These are phyloP conservation scores for Cyclotella kingstonii DNA, from an alignment of 108 stramenopile species.

Conservation along the genomic window DNA sequence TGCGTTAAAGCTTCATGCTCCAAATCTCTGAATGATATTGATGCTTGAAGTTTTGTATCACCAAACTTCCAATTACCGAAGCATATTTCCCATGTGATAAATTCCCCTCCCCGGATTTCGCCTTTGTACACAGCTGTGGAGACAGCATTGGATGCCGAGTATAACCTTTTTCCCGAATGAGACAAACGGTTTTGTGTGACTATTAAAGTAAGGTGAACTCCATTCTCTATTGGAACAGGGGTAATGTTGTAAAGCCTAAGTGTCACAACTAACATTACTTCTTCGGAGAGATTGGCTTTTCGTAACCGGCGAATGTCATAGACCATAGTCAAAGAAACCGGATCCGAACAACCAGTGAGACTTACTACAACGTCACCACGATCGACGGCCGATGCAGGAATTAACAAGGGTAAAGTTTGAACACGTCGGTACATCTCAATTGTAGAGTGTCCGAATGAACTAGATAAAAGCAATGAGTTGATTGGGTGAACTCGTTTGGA, in stretches of 20 bases:
- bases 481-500: constrained; percentile 24
- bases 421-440: constrained; percentile 36
- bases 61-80: constrained; percentile 50
- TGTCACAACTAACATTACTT: constrained; percentile 43
- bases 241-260: constrained; percentile 45
- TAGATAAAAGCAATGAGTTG: constrained; percentile 25
- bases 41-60: constrained; percentile 39
- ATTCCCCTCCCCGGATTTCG: constrained; percentile 67
- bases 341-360: constrained; percentile 43
- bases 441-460: constrained; percentile 27
- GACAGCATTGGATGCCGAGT: constrained; percentile 30
- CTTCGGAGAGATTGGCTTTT: constrained; percentile 26
- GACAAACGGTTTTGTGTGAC: constrained; percentile 21
- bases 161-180: constrained; percentile 1
- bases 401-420: constrained; percentile 22
- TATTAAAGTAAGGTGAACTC: constrained; percentile 42
- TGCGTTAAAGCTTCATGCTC: constrained; percentile 54
- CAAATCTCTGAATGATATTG: constrained; percentile 58
- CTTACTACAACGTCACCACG: constrained; percentile 5
- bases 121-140: constrained; percentile 47
- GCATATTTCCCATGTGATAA: constrained; percentile 62
- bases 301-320: constrained; percentile 19
- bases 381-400: constrained; percentile 13
- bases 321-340: constrained; percentile 30
- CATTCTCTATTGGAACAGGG: constrained; percentile 42